Percentiles rank a stretch among this genome's conserved stretches.
phyloP scores from a whole-genome alignment of 148 eudicot genomes.

The Rhododendron molle region DNA sequence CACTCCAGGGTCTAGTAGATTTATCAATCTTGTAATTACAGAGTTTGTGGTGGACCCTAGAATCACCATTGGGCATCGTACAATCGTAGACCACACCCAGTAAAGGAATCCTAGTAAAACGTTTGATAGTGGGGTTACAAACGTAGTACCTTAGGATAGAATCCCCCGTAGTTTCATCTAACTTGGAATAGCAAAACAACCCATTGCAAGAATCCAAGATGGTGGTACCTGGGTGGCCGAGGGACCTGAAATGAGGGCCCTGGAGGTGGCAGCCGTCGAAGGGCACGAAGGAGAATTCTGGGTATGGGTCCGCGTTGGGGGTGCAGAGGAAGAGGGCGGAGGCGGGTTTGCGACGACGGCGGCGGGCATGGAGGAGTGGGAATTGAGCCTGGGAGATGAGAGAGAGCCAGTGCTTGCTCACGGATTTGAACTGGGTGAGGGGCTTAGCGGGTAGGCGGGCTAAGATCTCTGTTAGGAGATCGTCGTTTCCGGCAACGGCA shows the following conservation, averaged over 20 bases:
- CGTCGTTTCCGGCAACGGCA: background rate
- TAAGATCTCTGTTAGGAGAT: conserved; percentile 1
- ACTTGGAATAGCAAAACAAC: conserved; percentile 16
- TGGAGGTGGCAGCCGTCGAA: background rate
- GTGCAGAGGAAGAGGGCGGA: background rate
- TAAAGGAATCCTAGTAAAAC: conserved; percentile 5
- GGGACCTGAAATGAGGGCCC: conserved; percentile 9
- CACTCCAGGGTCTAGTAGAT: background rate
- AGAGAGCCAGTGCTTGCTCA: conserved; percentile 7
- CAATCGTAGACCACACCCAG: background rate
- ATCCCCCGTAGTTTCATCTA: background rate
- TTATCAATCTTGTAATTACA: background rate
- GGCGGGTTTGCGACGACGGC: background rate
- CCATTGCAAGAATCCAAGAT: conserved; percentile 14
- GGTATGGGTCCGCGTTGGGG: background rate
- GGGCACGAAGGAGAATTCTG: background rate
- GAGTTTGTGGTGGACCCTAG: conserved; percentile 9
- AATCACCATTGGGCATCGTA: background rate
- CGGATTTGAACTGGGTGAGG: conserved; percentile 4
- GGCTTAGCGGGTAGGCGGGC: background rate
- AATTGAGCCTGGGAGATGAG: background rate
- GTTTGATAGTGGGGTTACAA: conserved; percentile 16
- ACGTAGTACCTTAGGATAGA: conserved; percentile 8
- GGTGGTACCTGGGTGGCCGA: conserved; percentile 8
- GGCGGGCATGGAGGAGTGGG: background rate